phyloP scores from a whole-genome alignment of 2,329 filamentous ascomycete species.

The Colletotrichum sp. region DNA sequence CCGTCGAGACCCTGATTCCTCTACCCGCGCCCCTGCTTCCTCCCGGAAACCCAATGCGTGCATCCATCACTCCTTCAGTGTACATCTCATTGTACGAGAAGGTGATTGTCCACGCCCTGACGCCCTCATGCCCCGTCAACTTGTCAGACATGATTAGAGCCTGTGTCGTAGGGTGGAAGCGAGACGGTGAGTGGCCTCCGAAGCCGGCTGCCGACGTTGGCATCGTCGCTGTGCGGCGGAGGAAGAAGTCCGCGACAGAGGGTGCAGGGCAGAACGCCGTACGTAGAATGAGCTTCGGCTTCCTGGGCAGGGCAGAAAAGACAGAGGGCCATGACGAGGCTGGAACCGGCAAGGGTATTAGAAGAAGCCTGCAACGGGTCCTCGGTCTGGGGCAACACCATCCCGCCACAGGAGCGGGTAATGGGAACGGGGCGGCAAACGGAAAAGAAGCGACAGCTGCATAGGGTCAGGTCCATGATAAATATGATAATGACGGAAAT shows the following conservation, averaged over 20 bases:
- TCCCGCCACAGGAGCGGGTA: background rate
- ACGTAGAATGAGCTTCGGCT: slow-evolving; percentile 53
- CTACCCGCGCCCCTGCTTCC: slow-evolving; percentile 77
- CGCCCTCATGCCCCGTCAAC: slow-evolving; percentile 88
- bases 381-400: slow-evolving; percentile 41
- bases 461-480: background rate
- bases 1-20: slow-evolving; percentile 71
- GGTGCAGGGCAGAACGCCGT: slow-evolving; percentile 29
- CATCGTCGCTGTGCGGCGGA: slow-evolving; percentile 43
- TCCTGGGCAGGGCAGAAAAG: slow-evolving; percentile 44
- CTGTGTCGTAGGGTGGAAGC: slow-evolving; percentile 90
- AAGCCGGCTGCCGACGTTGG: slow-evolving; percentile 54
- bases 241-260: slow-evolving; percentile 35
- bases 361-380: slow-evolving; percentile 52
- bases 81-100: slow-evolving; percentile 91
- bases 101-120: slow-evolving; percentile 79
- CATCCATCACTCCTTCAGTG: slow-evolving; percentile 73
- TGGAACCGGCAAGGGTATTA: slow-evolving; percentile 43
- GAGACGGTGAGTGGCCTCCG: slow-evolving; percentile 92
- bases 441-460: background rate
- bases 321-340: slow-evolving; percentile 37
- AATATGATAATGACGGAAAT: background rate
- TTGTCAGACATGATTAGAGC: slow-evolving; percentile 79
- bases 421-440: background rate
- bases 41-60: slow-evolving; percentile 75